These are phyloP conservation scores for Fusarium cyanostomum DNA, from an alignment of 2,329 filamentous ascomycete genomes.

Conservation along the genomic window DNA sequence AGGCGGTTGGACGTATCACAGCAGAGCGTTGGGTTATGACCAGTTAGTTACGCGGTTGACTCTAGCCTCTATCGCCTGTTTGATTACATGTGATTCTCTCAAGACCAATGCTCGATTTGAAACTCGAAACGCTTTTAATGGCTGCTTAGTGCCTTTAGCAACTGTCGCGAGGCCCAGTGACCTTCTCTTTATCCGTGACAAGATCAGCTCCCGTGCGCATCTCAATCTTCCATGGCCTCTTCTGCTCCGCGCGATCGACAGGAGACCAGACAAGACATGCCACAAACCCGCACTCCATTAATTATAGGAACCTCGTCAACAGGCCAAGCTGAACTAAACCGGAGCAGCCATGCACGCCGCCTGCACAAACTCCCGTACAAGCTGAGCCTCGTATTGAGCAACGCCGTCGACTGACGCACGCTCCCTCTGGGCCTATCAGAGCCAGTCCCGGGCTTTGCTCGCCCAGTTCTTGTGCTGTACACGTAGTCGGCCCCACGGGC, in stretches of 20 bases:
- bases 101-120: no score
- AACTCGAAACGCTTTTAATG: no score
- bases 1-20: constrained; percentile 18
- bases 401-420: neutral
- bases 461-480: constrained; percentile 25
- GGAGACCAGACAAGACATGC: no score
- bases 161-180: no score
- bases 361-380: constrained; percentile 27
- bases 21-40: neutral
- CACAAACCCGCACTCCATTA: no score
- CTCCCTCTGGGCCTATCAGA: neutral
- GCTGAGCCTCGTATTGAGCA: constrained; percentile 30
- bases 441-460: neutral
- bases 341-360: neutral
- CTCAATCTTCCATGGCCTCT: no score
- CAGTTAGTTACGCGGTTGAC: neutral
- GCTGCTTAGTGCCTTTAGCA: no score
- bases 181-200: no score
- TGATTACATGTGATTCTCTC: no score
- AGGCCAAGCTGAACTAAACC: neutral
- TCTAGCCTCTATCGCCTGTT: neutral
- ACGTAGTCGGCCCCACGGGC: constrained; percentile 18
- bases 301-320: no score
- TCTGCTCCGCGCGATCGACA: no score
- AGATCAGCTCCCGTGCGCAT: no score